Evolutionary conservation across 352 stramenopile genomes (phyloP), one percentile per base, ranked within the genome.

Genomic region (Globisporangium polare): DNA sequence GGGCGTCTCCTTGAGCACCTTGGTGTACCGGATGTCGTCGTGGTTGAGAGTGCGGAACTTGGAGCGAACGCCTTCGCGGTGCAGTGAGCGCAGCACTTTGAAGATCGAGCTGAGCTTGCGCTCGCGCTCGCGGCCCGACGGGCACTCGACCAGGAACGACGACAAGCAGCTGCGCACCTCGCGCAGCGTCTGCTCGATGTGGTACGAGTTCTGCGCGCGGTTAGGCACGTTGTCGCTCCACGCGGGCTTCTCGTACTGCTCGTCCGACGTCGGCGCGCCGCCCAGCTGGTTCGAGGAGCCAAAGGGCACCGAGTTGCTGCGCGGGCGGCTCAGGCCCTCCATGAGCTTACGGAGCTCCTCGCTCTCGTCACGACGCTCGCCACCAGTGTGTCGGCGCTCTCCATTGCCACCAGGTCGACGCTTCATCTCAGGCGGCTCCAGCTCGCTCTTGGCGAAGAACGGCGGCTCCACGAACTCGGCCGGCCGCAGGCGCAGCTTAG

Each of bases 21-120:
- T 79, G 2, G 75, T 72, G 64, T 92, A 92, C 51, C 78, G 78
- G 59, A 92, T 87, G 47, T 88, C 78, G 37, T 86, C 78, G 59
- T 90, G 77, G 31, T 81, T 72, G 26, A 92, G 58, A 33, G 80
- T 82, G 41, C 78, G 77, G 60, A 85, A 90, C 62, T 85, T 81
- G 41, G 78, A 89, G 7, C 78, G 77, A 26, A 80, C 68, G 29
- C 80, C 78, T 18, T 92, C 83, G 39, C 71, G 75, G 31, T 86
- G 77, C 42, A 92, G 69, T 47, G 79, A 89, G 22, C 76, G 70
- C 27, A 92, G 65, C 18, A 92, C 78, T 58, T 88, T 85, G 62
- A 80, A 81, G 54, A 92, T 85, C 18, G 78, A 88, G 15, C 73
- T 75, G 5, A 92, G 68, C 65, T 88, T 88, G 49, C 80, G 80